These are phyloP conservation scores for Pyrenula aspistea DNA, from an alignment of 495 filamentous ascomycete species.

Conservation along the genomic window DNA sequence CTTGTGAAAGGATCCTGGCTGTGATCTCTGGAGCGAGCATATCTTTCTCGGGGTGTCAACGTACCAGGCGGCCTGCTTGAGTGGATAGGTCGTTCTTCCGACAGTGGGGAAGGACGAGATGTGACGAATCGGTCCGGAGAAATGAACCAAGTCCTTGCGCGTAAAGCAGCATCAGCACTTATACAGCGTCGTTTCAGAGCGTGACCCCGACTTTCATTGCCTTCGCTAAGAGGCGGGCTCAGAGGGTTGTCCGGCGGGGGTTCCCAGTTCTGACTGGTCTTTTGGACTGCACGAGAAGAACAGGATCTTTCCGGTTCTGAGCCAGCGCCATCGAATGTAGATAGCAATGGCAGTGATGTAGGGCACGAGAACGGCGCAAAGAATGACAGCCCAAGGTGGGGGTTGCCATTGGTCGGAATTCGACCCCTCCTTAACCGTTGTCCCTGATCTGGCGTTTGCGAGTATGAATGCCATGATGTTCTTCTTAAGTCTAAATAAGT, in stretches of 20 bases:
- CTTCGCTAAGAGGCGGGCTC: background rate
- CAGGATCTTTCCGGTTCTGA: background rate
- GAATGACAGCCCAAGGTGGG: background rate
- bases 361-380: background rate
- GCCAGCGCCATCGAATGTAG: background rate
- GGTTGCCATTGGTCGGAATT: too few relatives aligned
- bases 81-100: constrained; percentile 43
- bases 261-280: background rate
- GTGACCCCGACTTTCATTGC: background rate
- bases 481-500: too few relatives aligned
- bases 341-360: background rate
- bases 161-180: background rate
- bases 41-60: constrained; percentile 47
- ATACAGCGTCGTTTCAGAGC: background rate
- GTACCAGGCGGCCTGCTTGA: constrained; percentile 49
- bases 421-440: too few relatives aligned
- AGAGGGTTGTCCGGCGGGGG: background rate
- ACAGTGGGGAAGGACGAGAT: constrained; percentile 28
- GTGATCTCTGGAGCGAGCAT: constrained; percentile 43
- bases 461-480: too few relatives aligned
- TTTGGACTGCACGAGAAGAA: background rate
- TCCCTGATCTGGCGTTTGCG: too few relatives aligned
- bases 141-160: constrained; percentile 2
- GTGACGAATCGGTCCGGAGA: constrained; percentile 64
- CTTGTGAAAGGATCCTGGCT: constrained; percentile 58